Conservation (phyloP, 352 stramenopile species). For the Globisporangium abappressorium region DNA sequence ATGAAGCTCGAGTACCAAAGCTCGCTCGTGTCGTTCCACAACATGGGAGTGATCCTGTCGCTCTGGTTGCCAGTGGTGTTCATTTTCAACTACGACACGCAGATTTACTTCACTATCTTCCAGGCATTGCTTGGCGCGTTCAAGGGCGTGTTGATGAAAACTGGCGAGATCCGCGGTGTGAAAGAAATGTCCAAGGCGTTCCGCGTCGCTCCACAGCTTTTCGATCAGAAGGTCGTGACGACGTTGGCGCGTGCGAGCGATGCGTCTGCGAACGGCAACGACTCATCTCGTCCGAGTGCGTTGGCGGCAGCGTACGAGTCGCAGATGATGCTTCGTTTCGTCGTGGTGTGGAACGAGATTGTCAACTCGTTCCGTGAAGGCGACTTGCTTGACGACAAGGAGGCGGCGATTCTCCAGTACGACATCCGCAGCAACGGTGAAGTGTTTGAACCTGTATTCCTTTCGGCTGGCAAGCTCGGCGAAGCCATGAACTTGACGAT, state of each 20-base stretch:
- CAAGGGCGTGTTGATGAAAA: constrained; percentile 73
- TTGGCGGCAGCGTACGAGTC: constrained; percentile 62
- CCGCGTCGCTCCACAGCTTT: constrained; percentile 68
- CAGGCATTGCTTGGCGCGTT: constrained; percentile 61
- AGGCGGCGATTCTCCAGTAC: constrained; percentile 76
- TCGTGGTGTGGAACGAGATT: constrained; percentile 83
- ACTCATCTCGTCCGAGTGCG: constrained; percentile 42
- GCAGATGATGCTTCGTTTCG: constrained; percentile 81
- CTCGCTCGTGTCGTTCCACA: constrained; percentile 70
- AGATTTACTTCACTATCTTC: constrained; percentile 83
- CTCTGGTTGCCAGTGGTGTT: constrained; percentile 65
- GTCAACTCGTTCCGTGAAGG: constrained; percentile 78
- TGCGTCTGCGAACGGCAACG: constrained; percentile 37
- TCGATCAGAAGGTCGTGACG: constrained; percentile 78
- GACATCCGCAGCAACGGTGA: constrained; percentile 84
- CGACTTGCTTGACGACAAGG: constrained; percentile 74
- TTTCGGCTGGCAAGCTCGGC: constrained; percentile 80
- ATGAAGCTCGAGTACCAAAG: constrained; percentile 71
- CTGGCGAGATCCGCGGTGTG: constrained; percentile 59
- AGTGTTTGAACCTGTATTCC: constrained; percentile 84
- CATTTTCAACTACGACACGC: constrained; percentile 80
- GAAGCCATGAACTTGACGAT: constrained; percentile 70
- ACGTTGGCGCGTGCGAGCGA: constrained; percentile 53
- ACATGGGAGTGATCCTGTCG: constrained; percentile 63
- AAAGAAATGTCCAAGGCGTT: constrained; percentile 80